Conservation (phyloP, 345 rosid genomes). For the Firmiana major region DNA sequence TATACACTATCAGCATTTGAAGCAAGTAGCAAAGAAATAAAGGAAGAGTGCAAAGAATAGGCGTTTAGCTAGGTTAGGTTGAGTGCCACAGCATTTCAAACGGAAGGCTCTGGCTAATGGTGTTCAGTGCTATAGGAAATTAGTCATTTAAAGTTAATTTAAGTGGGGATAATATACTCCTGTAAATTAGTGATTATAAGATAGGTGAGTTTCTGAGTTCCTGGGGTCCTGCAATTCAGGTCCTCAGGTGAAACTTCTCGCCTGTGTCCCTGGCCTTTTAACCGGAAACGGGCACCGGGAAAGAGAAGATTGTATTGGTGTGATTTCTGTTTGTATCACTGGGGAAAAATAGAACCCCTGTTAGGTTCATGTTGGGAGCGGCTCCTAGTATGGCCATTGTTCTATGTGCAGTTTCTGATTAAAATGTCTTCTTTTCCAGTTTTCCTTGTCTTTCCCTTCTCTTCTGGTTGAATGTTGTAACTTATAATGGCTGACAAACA, state of each 20-base stretch:
- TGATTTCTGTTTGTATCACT: background rate
- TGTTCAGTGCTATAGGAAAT: constrained; percentile 1
- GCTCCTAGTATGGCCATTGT: constrained; percentile 15
- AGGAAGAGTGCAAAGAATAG: constrained; percentile 4
- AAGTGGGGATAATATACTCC: background rate
- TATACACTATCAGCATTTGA: background rate
- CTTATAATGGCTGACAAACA: background rate
- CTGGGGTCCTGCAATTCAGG: constrained; percentile 6
- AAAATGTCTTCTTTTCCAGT: background rate
- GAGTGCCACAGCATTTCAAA: constrained; percentile 19
- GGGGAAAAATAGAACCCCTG: constrained; percentile 1
- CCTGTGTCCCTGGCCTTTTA: constrained; percentile 28
- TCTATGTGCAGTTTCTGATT: constrained; percentile 15
- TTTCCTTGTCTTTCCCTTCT: background rate
- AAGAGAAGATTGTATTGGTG: constrained; percentile 18
- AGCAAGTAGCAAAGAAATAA: constrained; percentile 8
- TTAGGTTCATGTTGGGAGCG: constrained; percentile 21
- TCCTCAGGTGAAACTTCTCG: background rate
- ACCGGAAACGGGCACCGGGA: constrained; percentile 32
- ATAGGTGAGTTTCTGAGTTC: background rate
- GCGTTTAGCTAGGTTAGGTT: constrained; percentile 12
- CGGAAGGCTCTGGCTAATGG: constrained; percentile 14
- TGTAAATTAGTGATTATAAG: constrained; percentile 14
- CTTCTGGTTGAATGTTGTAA: background rate
- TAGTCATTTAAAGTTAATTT: background rate